These are phyloP conservation scores for Simmondsia chinensis DNA, from an alignment of 148 eudicot genomes.

Conservation along the genomic window DNA sequence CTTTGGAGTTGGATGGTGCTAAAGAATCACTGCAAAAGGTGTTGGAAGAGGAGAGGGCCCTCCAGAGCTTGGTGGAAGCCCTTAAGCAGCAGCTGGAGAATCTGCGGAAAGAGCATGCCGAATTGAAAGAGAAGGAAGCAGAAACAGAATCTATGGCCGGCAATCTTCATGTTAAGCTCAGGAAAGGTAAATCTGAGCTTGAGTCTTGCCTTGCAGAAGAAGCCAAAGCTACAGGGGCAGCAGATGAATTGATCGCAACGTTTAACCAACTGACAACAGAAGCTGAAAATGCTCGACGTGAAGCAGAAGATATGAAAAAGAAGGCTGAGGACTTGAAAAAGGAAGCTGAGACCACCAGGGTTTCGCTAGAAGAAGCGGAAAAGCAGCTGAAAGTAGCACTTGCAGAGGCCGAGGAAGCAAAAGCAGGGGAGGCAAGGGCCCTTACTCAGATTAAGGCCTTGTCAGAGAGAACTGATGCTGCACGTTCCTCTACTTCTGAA, in stretches of 20 bases:
- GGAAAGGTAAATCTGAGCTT: conserved; percentile 62
- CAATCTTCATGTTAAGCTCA: conserved; percentile 62
- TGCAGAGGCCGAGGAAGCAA: conserved; percentile 71
- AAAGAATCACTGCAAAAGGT: conserved; percentile 68
- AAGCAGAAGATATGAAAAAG: conserved; percentile 43
- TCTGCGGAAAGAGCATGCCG: conserved; percentile 55
- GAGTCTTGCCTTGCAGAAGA: conserved; percentile 53
- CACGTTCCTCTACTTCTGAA: conserved; percentile 66
- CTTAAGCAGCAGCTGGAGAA: conserved; percentile 57
- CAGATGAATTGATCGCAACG: conserved; percentile 51
- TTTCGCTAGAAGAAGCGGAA: conserved; percentile 54
- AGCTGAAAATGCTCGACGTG: conserved; percentile 37
- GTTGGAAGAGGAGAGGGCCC: conserved; percentile 52
- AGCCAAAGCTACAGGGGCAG: conserved; percentile 41
- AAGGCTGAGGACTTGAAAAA: conserved; percentile 53
- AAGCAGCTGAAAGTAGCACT: conserved; percentile 39
- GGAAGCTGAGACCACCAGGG: conserved; percentile 43
- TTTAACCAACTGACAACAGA: conserved; percentile 47
- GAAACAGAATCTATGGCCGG: conserved; percentile 70
- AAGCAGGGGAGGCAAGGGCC: conserved; percentile 47
- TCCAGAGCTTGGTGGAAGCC: conserved; percentile 49
- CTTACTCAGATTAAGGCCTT: conserved; percentile 39
- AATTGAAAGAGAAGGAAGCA: conserved; percentile 62
- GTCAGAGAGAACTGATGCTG: conserved; percentile 50
- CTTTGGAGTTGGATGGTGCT: conserved; percentile 63